Conservation (phyloP, 2,329 filamentous ascomycete species). For the Colletotrichum sansevieriae region DNA sequence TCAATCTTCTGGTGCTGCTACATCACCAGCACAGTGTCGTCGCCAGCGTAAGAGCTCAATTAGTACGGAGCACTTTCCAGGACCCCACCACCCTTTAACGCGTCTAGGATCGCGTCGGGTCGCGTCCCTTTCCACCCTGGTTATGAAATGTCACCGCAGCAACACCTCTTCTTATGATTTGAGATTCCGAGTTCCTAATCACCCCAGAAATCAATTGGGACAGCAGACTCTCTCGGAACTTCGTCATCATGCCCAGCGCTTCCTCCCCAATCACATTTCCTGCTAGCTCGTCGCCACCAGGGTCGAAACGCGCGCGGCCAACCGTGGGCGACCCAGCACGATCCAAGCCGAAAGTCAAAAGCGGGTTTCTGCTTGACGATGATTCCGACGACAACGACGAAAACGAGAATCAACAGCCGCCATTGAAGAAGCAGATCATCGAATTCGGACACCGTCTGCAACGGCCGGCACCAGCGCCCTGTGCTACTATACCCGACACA, state of each 20-base stretch:
- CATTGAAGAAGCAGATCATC: conserved; percentile 42
- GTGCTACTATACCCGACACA: conserved; percentile 1
- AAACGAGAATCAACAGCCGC: conserved; percentile 31
- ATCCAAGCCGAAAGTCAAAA: conserved; percentile 49
- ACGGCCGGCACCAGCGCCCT: conserved; percentile 12
- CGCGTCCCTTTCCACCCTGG: conserved; percentile 20
- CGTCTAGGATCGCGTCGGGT: conserved; percentile 37
- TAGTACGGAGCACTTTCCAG: conserved; percentile 11
- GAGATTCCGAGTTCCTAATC: background rate
- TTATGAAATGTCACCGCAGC: conserved; percentile 30
- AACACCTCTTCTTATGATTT: background rate
- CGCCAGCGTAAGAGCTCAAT: rapidly evolving
- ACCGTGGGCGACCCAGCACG: conserved; percentile 51
- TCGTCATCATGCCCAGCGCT: conserved; percentile 64
- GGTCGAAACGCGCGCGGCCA: conserved; percentile 53
- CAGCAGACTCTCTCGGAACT: background rate
- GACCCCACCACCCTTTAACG: conserved; percentile 36
- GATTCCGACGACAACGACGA: conserved; percentile 48
- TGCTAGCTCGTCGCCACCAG: conserved; percentile 58
- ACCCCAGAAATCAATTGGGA: no score
- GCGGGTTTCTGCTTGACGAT: conserved; percentile 57
- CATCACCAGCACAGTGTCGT: conserved; percentile 9
- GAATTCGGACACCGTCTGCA: conserved; percentile 30
- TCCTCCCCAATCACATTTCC: conserved; percentile 72
- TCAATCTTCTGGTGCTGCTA: background rate